Base-by-base conservation (phyloP, 257 asterid species). In the Agastache rugosa region DNA sequence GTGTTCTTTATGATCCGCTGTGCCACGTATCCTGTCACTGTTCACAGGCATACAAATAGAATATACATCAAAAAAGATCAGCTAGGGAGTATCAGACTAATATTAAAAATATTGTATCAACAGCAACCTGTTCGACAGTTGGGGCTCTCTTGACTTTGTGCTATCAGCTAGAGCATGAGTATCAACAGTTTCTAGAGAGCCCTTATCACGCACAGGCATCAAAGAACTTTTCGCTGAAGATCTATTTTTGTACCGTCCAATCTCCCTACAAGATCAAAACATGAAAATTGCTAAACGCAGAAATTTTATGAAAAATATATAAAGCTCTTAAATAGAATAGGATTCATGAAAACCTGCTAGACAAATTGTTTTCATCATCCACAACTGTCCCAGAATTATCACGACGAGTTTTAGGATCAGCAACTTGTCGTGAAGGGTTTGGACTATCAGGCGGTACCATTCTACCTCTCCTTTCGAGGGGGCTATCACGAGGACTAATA, bases 21-120 rank as follows among this genome's bases (percentile, higher is more conserved):
- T 83, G 69, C 75, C 87, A 71, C 82, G 75, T 53, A 54, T 45
- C 50, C 63, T 77, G 69, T 74, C 95, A 81, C 91, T 90, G 91
- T 47, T 45, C 54, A 69, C 10, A 61, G 65, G 74, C 42, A 78
- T 29, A 41, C 20, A 78, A 25, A 45, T 60, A 71, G 20, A 62
- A n/a, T 53, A 75, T 50, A 58, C 58, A 69, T 59, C 23, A 69
- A 72, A 66, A 67, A 74, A 71, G 59, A 41, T 71, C 72, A 68
- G 71, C 14, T 47, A 8, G 39, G 58, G 31, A 29, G 37, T 69
- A 45, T 60, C 20, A 27, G 69, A 85, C 45, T 27, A 25, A 72
- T 62, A 44, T 39, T 9, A 37, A 65, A 67, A 19, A 35, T 8
- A 41, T 3, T 44, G 67, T 67, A 27, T 61, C 56, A 72, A 50